Percentiles rank a stretch among this genome's conserved stretches.
These are phyloP conservation scores for Tilletiopsis washingtonensis DNA, from an alignment of 1,284 basidiomycete species.

Conservation along the genomic window DNA sequence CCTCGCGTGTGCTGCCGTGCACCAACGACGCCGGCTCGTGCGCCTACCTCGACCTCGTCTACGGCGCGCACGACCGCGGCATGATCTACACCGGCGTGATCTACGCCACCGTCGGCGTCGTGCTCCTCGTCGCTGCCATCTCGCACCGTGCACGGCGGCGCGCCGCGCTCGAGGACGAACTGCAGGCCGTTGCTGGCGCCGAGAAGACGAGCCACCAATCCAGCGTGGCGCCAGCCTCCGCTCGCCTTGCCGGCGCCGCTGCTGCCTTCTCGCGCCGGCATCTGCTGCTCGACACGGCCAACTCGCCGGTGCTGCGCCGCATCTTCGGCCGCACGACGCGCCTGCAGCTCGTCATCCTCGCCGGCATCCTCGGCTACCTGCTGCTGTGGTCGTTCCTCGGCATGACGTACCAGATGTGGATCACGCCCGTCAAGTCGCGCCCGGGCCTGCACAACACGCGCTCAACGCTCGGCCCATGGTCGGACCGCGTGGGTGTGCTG, in stretches of 20 bases:
- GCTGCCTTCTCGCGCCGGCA: neutral
- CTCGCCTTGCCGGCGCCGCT: neutral
- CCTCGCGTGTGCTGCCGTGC: slow-evolving; percentile 9
- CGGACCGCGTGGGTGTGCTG: slow-evolving; percentile 12
- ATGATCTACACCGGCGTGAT: slow-evolving; percentile 15
- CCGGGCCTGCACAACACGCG: slow-evolving; percentile 13
- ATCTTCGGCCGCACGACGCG: slow-evolving; percentile 11
- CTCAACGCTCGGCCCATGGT: slow-evolving; percentile 10
- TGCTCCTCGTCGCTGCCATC: slow-evolving; percentile 6
- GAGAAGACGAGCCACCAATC: neutral
- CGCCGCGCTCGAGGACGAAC: too few relatives aligned
- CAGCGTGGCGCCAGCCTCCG: too few relatives aligned
- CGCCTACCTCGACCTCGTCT: slow-evolving; percentile 15
- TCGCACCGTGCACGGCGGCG: neutral
- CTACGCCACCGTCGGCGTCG: slow-evolving; percentile 6
- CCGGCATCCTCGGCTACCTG: slow-evolving; percentile 8
- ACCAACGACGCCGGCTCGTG: slow-evolving; percentile 14
- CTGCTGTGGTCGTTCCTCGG: slow-evolving; percentile 10
- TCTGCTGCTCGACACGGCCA: slow-evolving; percentile 1
- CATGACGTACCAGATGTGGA: slow-evolving; percentile 8
- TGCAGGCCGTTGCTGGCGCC: too few relatives aligned
- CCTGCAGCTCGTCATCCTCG: slow-evolving; percentile 10
- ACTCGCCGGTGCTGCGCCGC: neutral
- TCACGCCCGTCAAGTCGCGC: slow-evolving; percentile 11
- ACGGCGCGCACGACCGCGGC: slow-evolving; percentile 10